Percentiles rank a stretch among this genome's conserved stretches.
Evolutionary conservation across 495 filamentous ascomycete genomes (phyloP).

Genomic region (Daldinia loculata): DNA sequence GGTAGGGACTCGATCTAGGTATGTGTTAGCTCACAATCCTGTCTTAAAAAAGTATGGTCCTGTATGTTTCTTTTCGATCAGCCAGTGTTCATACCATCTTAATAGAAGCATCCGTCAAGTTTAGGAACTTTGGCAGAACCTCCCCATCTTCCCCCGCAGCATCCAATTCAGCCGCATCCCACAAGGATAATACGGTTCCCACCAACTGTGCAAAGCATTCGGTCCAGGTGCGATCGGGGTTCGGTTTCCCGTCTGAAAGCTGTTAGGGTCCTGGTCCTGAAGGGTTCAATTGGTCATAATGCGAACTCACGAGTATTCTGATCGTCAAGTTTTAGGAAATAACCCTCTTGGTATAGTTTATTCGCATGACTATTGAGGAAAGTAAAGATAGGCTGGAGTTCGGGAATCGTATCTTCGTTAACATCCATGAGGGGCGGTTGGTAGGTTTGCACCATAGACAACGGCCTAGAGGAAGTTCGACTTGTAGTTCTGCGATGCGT

Average conservation of each 20-base stretch:
- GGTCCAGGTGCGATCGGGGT: slow-evolving; percentile 86
- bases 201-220: slow-evolving; percentile 98
- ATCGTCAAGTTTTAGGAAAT: slow-evolving; percentile 95
- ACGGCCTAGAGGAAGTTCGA: slow-evolving; percentile 58
- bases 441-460: slow-evolving; percentile 78
- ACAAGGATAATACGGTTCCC: slow-evolving; percentile 91
- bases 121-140: slow-evolving; percentile 93
- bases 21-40: slow-evolving; percentile 12
- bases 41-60: not conserved
- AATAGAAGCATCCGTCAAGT: slow-evolving; percentile 95
- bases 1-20: slow-evolving; percentile 87
- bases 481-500: slow-evolving; percentile 42
- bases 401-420: slow-evolving; percentile 82
- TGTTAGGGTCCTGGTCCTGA: slow-evolving; percentile 35
- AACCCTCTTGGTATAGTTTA: slow-evolving; percentile 97
- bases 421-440: slow-evolving; percentile 90
- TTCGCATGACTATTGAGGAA: slow-evolving; percentile 95
- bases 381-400: slow-evolving; percentile 92
- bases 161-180: slow-evolving; percentile 95
- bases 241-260: slow-evolving; percentile 81
- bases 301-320: slow-evolving; percentile 79
- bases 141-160: slow-evolving; percentile 82
- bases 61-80: not conserved
- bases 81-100: slow-evolving; percentile 76
- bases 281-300: not conserved